A percentile compares a stretch with the other conserved stretches of the same genome.
These are phyloP conservation scores for Rhodotorula babjevae DNA, from an alignment of 768 basidiomycete genomes.

Conservation along the genomic window DNA sequence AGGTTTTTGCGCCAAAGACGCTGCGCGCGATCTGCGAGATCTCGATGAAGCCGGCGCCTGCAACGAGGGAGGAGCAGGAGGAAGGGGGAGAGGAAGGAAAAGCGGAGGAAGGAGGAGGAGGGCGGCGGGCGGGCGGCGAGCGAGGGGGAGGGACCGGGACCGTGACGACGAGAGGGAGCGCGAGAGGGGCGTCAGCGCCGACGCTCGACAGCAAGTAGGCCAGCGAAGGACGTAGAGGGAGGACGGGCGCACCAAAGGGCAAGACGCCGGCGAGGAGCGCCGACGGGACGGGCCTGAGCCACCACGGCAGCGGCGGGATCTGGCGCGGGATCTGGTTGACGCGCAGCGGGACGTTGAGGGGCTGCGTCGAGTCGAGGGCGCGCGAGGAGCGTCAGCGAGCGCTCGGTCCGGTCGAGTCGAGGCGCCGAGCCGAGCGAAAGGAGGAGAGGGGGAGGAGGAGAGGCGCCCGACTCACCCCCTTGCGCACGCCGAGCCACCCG, in stretches of 20 bases:
- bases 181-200: too few relatives aligned
- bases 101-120: too few relatives aligned
- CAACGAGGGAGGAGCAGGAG: background rate
- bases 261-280: constrained; percentile 81
- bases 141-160: too few relatives aligned
- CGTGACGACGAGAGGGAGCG: too few relatives aligned
- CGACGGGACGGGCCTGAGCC: constrained; percentile 29
- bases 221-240: background rate
- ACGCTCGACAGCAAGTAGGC: background rate
- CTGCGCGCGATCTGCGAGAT: constrained; percentile 86
- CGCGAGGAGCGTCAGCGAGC: background rate
- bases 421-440: background rate
- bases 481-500: constrained; percentile 76
- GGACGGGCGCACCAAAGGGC: constrained; percentile 60
- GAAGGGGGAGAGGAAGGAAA: background rate
- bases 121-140: too few relatives aligned
- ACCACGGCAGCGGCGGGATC: constrained; percentile 69
- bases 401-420: constrained; percentile 1
- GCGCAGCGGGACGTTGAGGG: constrained; percentile 72
- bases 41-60: constrained; percentile 91
- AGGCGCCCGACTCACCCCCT: constrained; percentile 60
- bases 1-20: constrained; percentile 80
- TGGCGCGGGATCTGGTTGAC: constrained; percentile 94
- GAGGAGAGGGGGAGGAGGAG: too few relatives aligned
- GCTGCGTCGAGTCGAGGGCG: constrained; percentile 49